Conservation (phyloP, 139 green algal genomes). For the Volvox reticuliferus region DNA sequence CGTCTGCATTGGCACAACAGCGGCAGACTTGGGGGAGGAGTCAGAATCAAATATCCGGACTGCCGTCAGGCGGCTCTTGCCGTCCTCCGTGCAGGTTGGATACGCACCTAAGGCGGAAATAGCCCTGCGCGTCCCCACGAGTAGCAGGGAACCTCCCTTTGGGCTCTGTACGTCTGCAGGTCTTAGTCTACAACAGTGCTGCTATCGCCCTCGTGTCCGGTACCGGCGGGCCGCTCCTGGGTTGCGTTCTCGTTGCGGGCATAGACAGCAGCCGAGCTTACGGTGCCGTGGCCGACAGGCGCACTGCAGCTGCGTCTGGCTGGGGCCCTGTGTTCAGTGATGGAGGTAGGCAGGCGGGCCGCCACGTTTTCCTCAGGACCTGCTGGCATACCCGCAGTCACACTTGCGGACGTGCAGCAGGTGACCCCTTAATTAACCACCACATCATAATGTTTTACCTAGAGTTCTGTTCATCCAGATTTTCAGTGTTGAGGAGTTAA, state of each 20-base stretch:
- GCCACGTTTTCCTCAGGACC: background rate
- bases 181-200: constrained; percentile 8
- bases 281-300: constrained; percentile 8
- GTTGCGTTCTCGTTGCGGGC: constrained; percentile 20
- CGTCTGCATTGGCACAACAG: constrained; percentile 29
- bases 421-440: too few relatives aligned
- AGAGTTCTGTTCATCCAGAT: too few relatives aligned
- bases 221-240: constrained; percentile 27
- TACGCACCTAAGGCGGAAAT: background rate
- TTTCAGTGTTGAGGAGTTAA: too few relatives aligned
- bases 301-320: constrained; percentile 19
- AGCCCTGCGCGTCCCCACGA: background rate
- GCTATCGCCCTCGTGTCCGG: constrained; percentile 13
- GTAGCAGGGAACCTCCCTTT: background rate
- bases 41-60: constrained; percentile 21
- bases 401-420: too few relatives aligned
- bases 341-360: background rate
- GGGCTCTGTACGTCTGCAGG: background rate
- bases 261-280: constrained; percentile 8
- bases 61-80: background rate
- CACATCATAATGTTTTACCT: too few relatives aligned
- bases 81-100: constrained; percentile 21
- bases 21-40: constrained; percentile 19
- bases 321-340: constrained; percentile 45
- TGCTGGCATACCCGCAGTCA: too few relatives aligned